Evolutionary conservation across 2,329 filamentous ascomycete genomes (phyloP), one percentile per base, ranked within the genome.

Genomic region (Leptographium procerum): DNA sequence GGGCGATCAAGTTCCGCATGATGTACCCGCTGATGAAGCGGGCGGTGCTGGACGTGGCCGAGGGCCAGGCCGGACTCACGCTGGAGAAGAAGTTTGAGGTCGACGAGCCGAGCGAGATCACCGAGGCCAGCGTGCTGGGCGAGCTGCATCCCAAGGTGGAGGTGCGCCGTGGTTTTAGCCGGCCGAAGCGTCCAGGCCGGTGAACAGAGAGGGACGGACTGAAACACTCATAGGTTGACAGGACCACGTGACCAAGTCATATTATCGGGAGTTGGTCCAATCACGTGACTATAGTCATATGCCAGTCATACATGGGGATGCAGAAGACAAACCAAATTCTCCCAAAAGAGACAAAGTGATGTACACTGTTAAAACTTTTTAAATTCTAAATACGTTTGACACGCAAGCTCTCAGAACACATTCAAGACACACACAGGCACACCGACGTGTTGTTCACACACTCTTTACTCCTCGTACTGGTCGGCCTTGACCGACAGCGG

Each of bases 1-100:
- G 85, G 72, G 75, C 81, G 56, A 88, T 94, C 74, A 91, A 89
- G 74, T 86, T 88, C 72, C 80, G 88, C 63, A 95, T 95, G 89
- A 72, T 94, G 67, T 94, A 94, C 69, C 88, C 89, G 36, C 74
- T 85, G 29, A 85, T 85, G 75, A 85, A 85, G 72, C 76, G 81
- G 13, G 80, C 82, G 28, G 86, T 89, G 3, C 75, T 91, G 33
- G 72, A 75, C n/a, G 70, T 85, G 36, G 88, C 88, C 22, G 81
- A 85, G 65, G 73, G 72, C 40, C 82, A 89, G 64, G 85, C 82
- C 1, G 85, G 84, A 0, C 67, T 92, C 55, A 77, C 75, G 59
- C 74, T 89, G 5, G 84, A 82, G 59, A 91, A 89, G 79, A 86
- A 80, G 69, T 84, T 87, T 61, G 83, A 86, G 70, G 80, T 83